Percentiles rank a stretch among this genome's conserved stretches.
These are phyloP conservation scores for Fusarium compactum DNA, from an alignment of 2,329 filamentous ascomycete species.

Conservation along the genomic window DNA sequence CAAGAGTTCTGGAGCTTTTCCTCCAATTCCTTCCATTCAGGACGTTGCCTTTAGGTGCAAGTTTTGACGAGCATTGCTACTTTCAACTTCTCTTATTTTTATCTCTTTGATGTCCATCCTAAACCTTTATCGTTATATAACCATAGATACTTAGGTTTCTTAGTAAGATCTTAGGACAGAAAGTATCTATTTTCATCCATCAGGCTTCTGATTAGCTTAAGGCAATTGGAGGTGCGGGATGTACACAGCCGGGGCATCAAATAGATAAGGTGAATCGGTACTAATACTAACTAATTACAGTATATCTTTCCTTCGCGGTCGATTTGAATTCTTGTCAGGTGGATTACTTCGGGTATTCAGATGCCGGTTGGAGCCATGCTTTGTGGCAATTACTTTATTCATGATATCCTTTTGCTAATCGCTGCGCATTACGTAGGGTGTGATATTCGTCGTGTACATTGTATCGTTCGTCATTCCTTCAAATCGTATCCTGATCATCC, in stretches of 20 bases:
- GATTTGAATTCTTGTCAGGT: background rate
- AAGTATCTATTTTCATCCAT: background rate
- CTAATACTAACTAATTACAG: conserved; percentile 4
- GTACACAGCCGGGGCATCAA: background rate
- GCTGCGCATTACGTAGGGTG: background rate
- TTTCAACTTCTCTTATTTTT: conserved; percentile 14
- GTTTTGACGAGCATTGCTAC: conserved; percentile 4
- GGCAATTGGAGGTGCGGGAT: background rate
- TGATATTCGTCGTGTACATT: background rate
- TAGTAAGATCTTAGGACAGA: background rate
- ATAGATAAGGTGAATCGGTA: background rate
- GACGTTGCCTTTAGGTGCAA: too few species aligned
- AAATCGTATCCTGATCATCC: background rate
- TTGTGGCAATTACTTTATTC: background rate
- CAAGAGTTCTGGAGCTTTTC: conserved; percentile 1
- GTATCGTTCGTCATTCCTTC: conserved; percentile 10
- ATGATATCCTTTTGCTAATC: background rate
- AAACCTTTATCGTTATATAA: background rate
- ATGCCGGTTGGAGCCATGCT: conserved; percentile 1
- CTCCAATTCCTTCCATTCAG: conserved; percentile 5
- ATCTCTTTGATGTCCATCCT: background rate
- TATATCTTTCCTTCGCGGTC: background rate
- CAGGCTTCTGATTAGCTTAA: background rate
- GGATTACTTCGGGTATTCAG: background rate
- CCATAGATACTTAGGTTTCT: background rate